Evolutionary conservation across 768 basidiomycete genomes (phyloP).

Genomic region (Lyophyllum decastes): DNA sequence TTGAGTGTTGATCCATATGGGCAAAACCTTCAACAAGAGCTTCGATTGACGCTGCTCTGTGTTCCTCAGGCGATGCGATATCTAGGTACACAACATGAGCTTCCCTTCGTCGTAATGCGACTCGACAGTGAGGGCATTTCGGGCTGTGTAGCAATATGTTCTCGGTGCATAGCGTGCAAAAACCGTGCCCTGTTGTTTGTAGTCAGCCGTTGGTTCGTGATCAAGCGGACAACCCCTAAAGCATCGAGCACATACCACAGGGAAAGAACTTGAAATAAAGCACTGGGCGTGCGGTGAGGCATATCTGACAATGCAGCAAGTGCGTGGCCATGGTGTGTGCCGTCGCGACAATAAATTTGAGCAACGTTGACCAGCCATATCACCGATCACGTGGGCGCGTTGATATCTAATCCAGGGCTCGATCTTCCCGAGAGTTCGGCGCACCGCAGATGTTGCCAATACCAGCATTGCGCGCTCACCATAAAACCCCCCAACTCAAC

Average conservation of each 20-base stretch:
- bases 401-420: conserved; percentile 9
- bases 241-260: conserved; percentile 30
- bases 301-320: conserved; percentile 25
- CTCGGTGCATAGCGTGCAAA: conserved; percentile 35
- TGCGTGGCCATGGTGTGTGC: background rate
- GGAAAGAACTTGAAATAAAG: conserved; percentile 31
- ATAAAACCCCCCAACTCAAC: conserved; percentile 19
- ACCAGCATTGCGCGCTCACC: conserved; percentile 14
- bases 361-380: background rate
- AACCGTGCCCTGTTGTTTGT: conserved; percentile 40
- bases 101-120: conserved; percentile 13
- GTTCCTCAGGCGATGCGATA: conserved; percentile 28
- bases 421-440: conserved; percentile 27
- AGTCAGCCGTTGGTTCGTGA: background rate
- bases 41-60: conserved; percentile 24
- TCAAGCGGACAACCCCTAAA: background rate
- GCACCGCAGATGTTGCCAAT: conserved; percentile 23
- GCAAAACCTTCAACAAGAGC: conserved; percentile 32
- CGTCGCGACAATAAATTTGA: background rate
- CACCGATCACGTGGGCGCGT: conserved; percentile 13
- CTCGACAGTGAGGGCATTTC: conserved; percentile 22
- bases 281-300: conserved; percentile 23
- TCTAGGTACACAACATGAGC: conserved; percentile 21
- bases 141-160: conserved; percentile 21
- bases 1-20: conserved; percentile 34